These are phyloP conservation scores for Acer saccharum DNA, from an alignment of 345 rosid species.

Conservation along the genomic window DNA sequence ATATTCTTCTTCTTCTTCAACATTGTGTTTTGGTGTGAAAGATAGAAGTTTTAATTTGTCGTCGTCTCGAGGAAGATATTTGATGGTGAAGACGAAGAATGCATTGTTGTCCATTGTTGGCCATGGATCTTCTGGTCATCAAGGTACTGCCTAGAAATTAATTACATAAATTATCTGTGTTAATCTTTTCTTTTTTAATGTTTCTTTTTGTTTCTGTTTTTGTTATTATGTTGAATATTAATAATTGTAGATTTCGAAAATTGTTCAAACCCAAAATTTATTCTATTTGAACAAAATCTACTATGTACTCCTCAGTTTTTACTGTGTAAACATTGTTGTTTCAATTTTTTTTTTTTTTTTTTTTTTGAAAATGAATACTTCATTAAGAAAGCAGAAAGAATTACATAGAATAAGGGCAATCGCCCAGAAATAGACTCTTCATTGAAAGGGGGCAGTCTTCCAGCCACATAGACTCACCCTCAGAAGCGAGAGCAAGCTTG, in stretches of 20 bases:
- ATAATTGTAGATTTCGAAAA: not conserved
- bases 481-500: too few species aligned
- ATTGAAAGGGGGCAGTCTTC: too few species aligned
- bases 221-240: not conserved
- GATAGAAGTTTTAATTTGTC: conserved; percentile 2
- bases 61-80: conserved; percentile 36
- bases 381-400: too few species aligned
- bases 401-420: too few species aligned
- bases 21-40: conserved; percentile 34
- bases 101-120: conserved; percentile 43
- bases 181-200: not conserved
- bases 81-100: conserved; percentile 50
- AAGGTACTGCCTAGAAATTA: conserved; percentile 16
- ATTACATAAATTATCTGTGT: not conserved
- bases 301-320: too few species aligned
- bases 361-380: too few species aligned
- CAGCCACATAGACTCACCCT: too few species aligned
- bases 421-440: too few species aligned
- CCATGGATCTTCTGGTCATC: conserved; percentile 22
- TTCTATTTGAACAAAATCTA: not conserved
- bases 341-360: not conserved
- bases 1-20: conserved; percentile 32
- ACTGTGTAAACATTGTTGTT: not conserved
- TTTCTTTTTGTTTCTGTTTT: not conserved
- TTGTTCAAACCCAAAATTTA: not conserved